Evolutionary conservation across 169 alveolate genomes (phyloP), one percentile per base, ranked within the genome.

Genomic region (Plasmodium coatneyi): DNA sequence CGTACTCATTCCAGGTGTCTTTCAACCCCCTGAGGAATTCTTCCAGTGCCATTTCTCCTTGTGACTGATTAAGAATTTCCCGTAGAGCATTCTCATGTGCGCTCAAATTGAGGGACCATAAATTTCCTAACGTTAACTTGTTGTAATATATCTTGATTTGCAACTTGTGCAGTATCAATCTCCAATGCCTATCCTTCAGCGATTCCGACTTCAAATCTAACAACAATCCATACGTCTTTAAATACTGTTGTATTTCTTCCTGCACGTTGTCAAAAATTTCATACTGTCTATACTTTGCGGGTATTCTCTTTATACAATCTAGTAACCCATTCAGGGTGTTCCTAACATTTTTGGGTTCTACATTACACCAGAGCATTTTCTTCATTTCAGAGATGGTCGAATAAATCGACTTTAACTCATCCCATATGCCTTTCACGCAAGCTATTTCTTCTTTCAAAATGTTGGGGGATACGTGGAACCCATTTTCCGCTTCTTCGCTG

Each of bases 131-230:
- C 19, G 98, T 96, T 41, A 98, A 84, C n/a, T 98, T 99, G 78
- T 96, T 96, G 46, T 96, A 84, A 19, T 93, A 78, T 60, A 95
- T 93, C 39, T 95, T 96, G 30, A 98, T 90, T 52, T 93, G 78
- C 46, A 98, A 94, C 82, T 93, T 95, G 71, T 95, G 95, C n/a
- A 98, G 95, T 14, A 99, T 94, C 6, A 89, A 87, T 92, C 97
- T 97, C 99, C 99, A 99, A 94, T 99, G 99, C 32, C 99, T 93
- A 28, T 98, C 99, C 94, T 99, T 98, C 95, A 99, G 97, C 5
- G 99, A 98, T 71, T 99, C 99, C 1, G 99, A 97, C 92, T 98
- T 98, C 87, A 98, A 90, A 56, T 98, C 99, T 9, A 95, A 83
- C 60, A 98, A 92, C 36, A 94, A 92, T 52, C 22, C 84, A 82